Percentiles rank a stretch among this genome's conserved stretches.
Evolutionary conservation across 805 yeast genomes (phyloP).

Genomic region (Sporopachydermia quercuum): DNA sequence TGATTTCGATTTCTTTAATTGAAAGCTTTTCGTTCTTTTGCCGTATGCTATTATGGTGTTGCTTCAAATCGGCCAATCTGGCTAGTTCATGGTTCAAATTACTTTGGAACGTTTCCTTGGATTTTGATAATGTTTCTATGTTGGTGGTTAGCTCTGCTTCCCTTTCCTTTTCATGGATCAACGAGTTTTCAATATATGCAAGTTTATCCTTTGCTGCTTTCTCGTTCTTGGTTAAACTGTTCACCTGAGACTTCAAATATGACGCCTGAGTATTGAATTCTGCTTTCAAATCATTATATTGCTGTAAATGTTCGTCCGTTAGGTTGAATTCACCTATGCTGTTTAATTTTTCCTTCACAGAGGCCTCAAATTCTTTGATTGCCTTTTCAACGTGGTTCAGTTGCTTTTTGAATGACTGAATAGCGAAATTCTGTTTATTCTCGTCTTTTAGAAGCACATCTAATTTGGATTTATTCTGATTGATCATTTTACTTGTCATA

Average conservation of each 20-base stretch:
- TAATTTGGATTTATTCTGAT: slow-evolving; percentile 31
- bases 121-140: slow-evolving; percentile 9
- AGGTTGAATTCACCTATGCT: slow-evolving; percentile 23
- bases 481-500: slow-evolving; percentile 31
- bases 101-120: slow-evolving; percentile 3
- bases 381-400: slow-evolving; percentile 30
- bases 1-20: slow-evolving; percentile 44
- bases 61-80: slow-evolving; percentile 18
- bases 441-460: slow-evolving; percentile 37
- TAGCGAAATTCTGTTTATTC: slow-evolving; percentile 31
- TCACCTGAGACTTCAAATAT: slow-evolving; percentile 11
- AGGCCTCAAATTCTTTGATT: slow-evolving; percentile 22
- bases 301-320: slow-evolving; percentile 34
- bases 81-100: slow-evolving; percentile 12
- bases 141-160: slow-evolving; percentile 14
- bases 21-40: slow-evolving; percentile 22
- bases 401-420: slow-evolving; percentile 29
- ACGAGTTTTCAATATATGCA: slow-evolving; percentile 8
- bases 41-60: slow-evolving; percentile 23
- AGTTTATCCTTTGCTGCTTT: slow-evolving; percentile 12
- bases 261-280: slow-evolving; percentile 21
- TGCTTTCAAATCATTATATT: slow-evolving; percentile 45
- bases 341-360: slow-evolving; percentile 16
- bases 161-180: slow-evolving; percentile 8
- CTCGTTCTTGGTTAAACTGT: slow-evolving; percentile 11